phyloP scores from a whole-genome alignment of 495 filamentous ascomycete genomes.

The Penicillium taxi region DNA sequence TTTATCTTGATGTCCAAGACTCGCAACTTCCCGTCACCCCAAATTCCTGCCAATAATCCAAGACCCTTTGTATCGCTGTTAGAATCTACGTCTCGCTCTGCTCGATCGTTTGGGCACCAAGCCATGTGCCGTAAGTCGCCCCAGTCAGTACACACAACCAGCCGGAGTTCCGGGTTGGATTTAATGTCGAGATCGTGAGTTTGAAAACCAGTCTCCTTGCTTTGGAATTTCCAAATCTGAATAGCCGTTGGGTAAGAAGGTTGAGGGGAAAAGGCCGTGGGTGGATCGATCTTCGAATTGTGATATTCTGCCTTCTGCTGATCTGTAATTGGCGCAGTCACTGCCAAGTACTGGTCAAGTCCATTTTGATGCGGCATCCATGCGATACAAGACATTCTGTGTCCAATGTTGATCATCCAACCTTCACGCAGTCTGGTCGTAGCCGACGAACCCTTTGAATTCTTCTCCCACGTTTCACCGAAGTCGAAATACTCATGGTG shows the following conservation, averaged over 20 bases:
- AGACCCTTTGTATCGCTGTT: constrained; percentile 28
- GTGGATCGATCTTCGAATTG: constrained; percentile 10
- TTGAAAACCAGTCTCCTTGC: constrained; percentile 18
- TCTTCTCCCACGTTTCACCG: constrained; percentile 35
- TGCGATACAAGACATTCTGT: constrained; percentile 42
- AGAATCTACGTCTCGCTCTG: constrained; percentile 27
- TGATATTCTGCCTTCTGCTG: constrained; percentile 23
- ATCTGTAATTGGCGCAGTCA: constrained; percentile 34
- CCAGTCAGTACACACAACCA: constrained; percentile 57
- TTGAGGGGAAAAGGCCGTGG: constrained; percentile 41
- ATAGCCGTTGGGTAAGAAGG: constrained; percentile 41
- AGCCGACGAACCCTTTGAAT: constrained; percentile 5
- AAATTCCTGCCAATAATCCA: constrained; percentile 56
- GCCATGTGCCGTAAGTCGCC: constrained; percentile 50
- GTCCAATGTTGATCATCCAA: constrained; percentile 52
- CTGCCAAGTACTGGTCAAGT: constrained; percentile 47
- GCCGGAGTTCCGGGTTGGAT: constrained; percentile 31
- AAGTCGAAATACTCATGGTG: constrained; percentile 36
- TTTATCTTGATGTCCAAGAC: constrained; percentile 48
- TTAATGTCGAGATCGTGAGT: constrained; percentile 34
- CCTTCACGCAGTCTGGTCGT: constrained; percentile 33
- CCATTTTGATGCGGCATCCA: constrained; percentile 52
- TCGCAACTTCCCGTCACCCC: constrained; percentile 53
- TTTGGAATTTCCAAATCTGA: constrained; percentile 53
- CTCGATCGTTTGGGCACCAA: constrained; percentile 53